Evolutionary conservation across 306 rosid genomes (phyloP), one percentile per base, ranked within the genome.

Genomic region (Quercus parvula): DNA sequence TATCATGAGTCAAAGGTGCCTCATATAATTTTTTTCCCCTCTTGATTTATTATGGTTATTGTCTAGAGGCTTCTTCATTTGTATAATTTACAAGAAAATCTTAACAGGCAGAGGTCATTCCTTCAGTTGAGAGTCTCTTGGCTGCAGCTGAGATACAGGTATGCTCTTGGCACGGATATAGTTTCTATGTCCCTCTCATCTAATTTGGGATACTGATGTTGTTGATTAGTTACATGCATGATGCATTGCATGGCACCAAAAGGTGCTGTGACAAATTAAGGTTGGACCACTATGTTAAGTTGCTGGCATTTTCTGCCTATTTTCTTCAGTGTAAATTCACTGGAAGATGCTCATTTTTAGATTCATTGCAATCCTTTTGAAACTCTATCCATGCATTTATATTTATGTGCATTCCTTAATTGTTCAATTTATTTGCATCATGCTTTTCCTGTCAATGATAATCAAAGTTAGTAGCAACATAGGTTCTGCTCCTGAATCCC

Each of bases 1-100:
- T 95, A 92, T 78, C 95, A 82, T 74, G 99, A 95, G 87, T 98
- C 99, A 27, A 92, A 91, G 99, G 99, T 94, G 85, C 57, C 54
- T 75, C 49, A 71, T 49, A 54, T 61, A 51, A 18, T 17, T 56
- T 49, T 70, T 62, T 72, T 49, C 44, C 9, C 57, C 8, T 51
- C 38, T 63, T 78, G 75, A 27, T 64, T 44, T 75, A 71, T 67
- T 76, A 22, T 70, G 41, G 57, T 72, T n/a, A n/a, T 56, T 67
- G 25, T 28, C 19, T 49, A 20, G 12, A 24, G 67, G 56, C 88
- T 79, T 68, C 46, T 71, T 80, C 75, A 72, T 58, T 14, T 73
- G 56, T 15, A 62, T 49, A 57, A 44, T 81, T 90, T 70, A 78
- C 58, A 33, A 52, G 30, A 70, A 75, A 55, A 55, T 70, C 76